Evolutionary conservation across 495 filamentous ascomycete species (phyloP).

Genomic region (Aspergillus campestris): DNA sequence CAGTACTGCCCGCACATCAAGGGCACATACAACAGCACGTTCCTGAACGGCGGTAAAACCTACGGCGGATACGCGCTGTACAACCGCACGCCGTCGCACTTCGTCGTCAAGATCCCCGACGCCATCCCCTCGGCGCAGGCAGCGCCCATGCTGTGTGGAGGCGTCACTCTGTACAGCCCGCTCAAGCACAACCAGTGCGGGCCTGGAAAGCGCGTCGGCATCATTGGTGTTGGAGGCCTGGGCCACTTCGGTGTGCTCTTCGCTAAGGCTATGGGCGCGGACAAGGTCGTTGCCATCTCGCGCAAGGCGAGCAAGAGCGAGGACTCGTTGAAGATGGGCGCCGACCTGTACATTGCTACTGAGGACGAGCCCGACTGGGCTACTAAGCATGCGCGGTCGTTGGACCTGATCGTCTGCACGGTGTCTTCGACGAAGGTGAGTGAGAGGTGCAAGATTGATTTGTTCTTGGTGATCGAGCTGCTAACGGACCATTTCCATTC

Average conservation of each 20-base stretch:
- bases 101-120: constrained; percentile 75
- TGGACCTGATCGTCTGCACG: constrained; percentile 82
- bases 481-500: not conserved
- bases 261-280: constrained; percentile 60
- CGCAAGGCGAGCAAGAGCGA: constrained; percentile 56
- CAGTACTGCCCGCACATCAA: constrained; percentile 57
- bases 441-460: too few species aligned
- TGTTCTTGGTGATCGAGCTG: not conserved
- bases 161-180: constrained; percentile 70
- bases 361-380: constrained; percentile 70
- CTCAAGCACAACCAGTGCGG: constrained; percentile 65
- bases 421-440: constrained; percentile 54
- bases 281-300: constrained; percentile 73
- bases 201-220: constrained; percentile 74
- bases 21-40: constrained; percentile 32
- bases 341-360: constrained; percentile 72
- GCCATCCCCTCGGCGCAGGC: constrained; percentile 46
- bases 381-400: constrained; percentile 48
- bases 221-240: constrained; percentile 77
- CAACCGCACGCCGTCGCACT: constrained; percentile 61
- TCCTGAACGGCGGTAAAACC: constrained; percentile 48
- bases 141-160: constrained; percentile 81
- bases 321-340: constrained; percentile 56
- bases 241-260: constrained; percentile 61
- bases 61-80: constrained; percentile 68